phyloP scores from a whole-genome alignment of 345 rosid genomes.

The Citrus cavaleriei region DNA sequence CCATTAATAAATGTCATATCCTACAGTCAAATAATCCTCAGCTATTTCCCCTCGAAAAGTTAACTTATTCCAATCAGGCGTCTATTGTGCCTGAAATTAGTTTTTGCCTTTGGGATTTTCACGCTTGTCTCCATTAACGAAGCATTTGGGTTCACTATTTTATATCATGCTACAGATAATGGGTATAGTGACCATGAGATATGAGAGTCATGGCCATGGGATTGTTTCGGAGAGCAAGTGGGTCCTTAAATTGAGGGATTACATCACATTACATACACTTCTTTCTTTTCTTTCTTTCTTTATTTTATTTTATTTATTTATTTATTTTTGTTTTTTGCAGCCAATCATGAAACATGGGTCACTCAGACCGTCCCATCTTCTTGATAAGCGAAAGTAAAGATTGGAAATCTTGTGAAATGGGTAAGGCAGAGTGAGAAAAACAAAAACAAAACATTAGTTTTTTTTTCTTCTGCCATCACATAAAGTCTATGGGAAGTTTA shows the following conservation, averaged over 20 bases:
- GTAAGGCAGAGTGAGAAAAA: background rate
- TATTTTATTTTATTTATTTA: background rate
- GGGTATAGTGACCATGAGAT: no score
- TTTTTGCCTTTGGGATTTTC: constrained; percentile 3
- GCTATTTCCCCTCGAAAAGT: background rate
- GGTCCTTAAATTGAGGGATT: constrained; percentile 12
- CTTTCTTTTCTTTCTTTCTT: background rate
- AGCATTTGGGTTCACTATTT: constrained; percentile 6
- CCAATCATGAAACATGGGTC: constrained; percentile 29
- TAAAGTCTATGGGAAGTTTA: background rate
- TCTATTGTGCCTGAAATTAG: constrained; percentile 21
- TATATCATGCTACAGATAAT: background rate
- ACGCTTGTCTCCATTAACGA: constrained; percentile 6
- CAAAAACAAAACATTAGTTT: background rate
- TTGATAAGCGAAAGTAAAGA: background rate
- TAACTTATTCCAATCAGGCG: constrained; percentile 27
- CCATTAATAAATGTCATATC: background rate
- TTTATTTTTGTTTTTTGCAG: background rate
- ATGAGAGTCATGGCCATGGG: background rate
- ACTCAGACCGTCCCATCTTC: constrained; percentile 13
- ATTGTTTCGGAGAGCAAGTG: constrained; percentile 7
- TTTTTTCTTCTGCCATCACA: background rate
- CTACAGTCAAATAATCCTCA: background rate
- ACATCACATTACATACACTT: background rate
- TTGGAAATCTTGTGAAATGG: background rate